Conservation (phyloP, 805 yeast species). For the Candida dajiaensis region DNA sequence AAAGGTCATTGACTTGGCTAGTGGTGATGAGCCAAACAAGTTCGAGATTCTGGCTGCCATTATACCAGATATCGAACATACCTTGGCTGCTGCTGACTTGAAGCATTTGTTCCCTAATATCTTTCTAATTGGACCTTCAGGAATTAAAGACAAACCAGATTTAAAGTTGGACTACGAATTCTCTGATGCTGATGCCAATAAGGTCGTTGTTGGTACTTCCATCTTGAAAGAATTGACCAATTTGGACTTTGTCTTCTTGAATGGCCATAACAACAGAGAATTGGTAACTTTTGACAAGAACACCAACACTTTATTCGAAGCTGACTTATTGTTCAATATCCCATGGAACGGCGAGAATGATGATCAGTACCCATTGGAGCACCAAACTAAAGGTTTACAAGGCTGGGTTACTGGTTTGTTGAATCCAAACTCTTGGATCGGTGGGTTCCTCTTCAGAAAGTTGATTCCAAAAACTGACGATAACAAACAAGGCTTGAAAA, state of each 20-base stretch:
- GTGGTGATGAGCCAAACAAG: conserved; percentile 28
- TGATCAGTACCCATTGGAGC: conserved; percentile 38
- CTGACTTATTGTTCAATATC: conserved; percentile 56
- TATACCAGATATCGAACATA: conserved; percentile 61
- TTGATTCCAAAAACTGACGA: conserved; percentile 15
- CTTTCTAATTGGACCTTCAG: conserved; percentile 47
- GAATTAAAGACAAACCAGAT: conserved; percentile 30
- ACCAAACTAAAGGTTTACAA: conserved; percentile 41
- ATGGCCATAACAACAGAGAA: conserved; percentile 54
- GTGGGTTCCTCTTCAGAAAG: conserved; percentile 26
- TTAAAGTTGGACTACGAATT: conserved; percentile 36
- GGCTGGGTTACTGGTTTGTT: conserved; percentile 32
- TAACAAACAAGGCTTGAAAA: conserved; percentile 12
- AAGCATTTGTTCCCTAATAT: conserved; percentile 43
- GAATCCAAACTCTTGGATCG: conserved; percentile 36
- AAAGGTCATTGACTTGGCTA: conserved; percentile 31
- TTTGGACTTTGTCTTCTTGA: conserved; percentile 52
- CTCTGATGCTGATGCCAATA: conserved; percentile 28
- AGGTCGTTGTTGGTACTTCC: conserved; percentile 25
- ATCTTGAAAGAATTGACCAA: conserved; percentile 37
- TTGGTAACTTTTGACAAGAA: conserved; percentile 42
- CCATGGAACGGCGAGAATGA: conserved; percentile 44
- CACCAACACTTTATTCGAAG: conserved; percentile 47
- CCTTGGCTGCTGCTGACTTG: conserved; percentile 53
- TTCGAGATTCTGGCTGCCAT: conserved; percentile 43